Evolutionary conservation across 768 basidiomycete species (phyloP), one percentile per base, ranked within the genome.

Genomic region (Naematelia aurantialba): DNA sequence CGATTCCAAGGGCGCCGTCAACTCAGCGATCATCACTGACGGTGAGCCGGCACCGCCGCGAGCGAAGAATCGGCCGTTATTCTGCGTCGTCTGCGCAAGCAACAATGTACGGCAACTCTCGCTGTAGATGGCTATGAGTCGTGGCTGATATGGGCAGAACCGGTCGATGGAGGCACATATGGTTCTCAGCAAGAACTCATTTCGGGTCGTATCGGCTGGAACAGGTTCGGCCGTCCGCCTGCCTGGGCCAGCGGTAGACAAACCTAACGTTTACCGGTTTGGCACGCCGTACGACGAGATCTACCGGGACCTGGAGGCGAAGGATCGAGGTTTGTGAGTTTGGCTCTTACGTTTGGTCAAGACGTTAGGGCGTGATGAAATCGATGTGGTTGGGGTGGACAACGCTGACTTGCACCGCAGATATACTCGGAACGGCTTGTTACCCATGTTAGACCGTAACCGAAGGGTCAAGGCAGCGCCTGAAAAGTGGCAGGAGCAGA

Each of bases 81-180:
- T 98, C 79, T 98, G 96, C 73, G 90, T 99, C 8, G 96, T 98
- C 29, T 99, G 96, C 74, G 94, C 96, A n/a, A 97, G 91, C 73
- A 99, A 99, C 73, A 91, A 98, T 81, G 93, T 89, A 76, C 60
- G 84, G 79, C 25, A 42, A 45, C 57, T 27, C 26, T 24, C 48
- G 26, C 22, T n/a, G 44, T 26, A 55, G 25, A n/a, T 24, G 19
- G 5, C 59, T 8, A 29, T 22, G 5, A 17, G 11, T 44, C 8
- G 17, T 21, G 21, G 39, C 55, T 47, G 24, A 31, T 39, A 48
- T 49, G 46, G 27, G 66, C 66, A 96, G 92, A 96, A 96, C 74
- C 87, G 93, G 49, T 94, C 92, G 0, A 99, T 99, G 96, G 96
- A 98, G 79, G 96, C 91, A 0, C 96, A 99, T 72, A 83, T 85